Base-by-base conservation (phyloP, 208 protist genomes). In the Novymonas esmeraldas region DNA sequence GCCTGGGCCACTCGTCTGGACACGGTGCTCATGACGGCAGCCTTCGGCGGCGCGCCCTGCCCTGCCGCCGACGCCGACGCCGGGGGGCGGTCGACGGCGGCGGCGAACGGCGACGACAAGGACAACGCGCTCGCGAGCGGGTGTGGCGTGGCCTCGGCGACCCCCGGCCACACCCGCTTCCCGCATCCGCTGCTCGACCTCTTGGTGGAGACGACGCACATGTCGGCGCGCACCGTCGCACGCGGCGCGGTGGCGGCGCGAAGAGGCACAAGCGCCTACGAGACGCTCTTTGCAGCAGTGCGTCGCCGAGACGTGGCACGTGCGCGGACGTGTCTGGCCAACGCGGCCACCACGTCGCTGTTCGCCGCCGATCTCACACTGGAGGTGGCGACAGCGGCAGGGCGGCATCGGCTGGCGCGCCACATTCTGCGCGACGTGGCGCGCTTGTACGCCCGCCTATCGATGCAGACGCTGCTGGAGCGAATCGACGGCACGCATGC, bases 401-500 rank as follows among this genome's bases (percentile, higher is more conserved):
- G 63, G 36, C 14, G 38, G 14, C 2, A 24, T 31, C 46, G 59
- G 45, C 58, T 86, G 58, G 59, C 64, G 11, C 73, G 64, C 6
- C 79, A 85, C 73, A 63, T 84, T 0, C 31, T 88, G 22, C 48
- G 76, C 1, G 78, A 85, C 41, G 22, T 79, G 31, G 79, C 81
- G 33, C 76, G 67, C 55, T 34, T 79, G 31, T 75, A 79, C 54
- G 55, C 71, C 24, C 64, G 57, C 16, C 63, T 86, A 10, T 70
- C 73, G 13, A 44, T 87, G 33, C 71, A 67, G 24, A 2, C 64
- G 24, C 24, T 76, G 26, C 20, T 76, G 24, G 44, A 62, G 11
- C 61, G 69, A 18, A 31, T 7, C 39, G 34, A 59, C 16, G 7
- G 29, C 39, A 38, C 39, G 45, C 36, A 9, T 22, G 16, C 36